These are phyloP conservation scores for Globisporangium emineosum DNA, from an alignment of 352 stramenopile species.

Conservation along the genomic window DNA sequence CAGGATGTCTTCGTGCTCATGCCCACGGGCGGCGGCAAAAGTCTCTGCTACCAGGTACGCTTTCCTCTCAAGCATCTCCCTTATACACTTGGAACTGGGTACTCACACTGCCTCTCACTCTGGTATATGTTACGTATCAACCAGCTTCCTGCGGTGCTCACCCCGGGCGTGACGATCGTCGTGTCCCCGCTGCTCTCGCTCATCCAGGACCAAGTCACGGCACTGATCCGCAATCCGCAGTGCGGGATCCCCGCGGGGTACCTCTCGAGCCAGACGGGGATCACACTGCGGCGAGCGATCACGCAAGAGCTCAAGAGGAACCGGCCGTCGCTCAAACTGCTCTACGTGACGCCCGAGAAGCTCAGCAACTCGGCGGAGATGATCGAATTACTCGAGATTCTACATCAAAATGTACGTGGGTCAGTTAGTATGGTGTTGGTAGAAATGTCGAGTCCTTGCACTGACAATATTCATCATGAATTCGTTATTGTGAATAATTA, in stretches of 20 bases:
- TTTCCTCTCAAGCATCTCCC: no score
- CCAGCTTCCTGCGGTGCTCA: constrained; percentile 54
- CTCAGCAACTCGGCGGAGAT: constrained; percentile 76
- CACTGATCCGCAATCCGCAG: constrained; percentile 59
- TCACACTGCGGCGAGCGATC: constrained; percentile 65
- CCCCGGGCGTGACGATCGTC: constrained; percentile 88
- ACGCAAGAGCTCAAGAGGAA: constrained; percentile 80
- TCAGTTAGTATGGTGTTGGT: not conserved
- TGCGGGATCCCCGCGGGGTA: constrained; percentile 68
- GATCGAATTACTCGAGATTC: constrained; percentile 55
- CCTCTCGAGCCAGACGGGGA: constrained; percentile 69
- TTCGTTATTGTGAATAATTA: constrained; percentile 12
- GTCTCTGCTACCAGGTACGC: constrained; percentile 90
- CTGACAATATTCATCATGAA: not conserved
- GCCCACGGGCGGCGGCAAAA: constrained; percentile 91
- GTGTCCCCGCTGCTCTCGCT: constrained; percentile 93
- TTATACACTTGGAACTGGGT: not conserved
- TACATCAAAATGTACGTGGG: constrained; percentile 37
- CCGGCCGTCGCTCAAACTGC: constrained; percentile 73
- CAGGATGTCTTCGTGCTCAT: constrained; percentile 95
- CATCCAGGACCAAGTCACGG: constrained; percentile 92
- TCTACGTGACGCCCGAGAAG: constrained; percentile 97
- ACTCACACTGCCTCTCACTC: not conserved
- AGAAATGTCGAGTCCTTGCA: not conserved
- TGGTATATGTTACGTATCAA: not conserved